Evolutionary conservation across 345 rosid genomes (phyloP), one percentile per base, ranked within the genome.

Genomic region (Citrus sinensis): DNA sequence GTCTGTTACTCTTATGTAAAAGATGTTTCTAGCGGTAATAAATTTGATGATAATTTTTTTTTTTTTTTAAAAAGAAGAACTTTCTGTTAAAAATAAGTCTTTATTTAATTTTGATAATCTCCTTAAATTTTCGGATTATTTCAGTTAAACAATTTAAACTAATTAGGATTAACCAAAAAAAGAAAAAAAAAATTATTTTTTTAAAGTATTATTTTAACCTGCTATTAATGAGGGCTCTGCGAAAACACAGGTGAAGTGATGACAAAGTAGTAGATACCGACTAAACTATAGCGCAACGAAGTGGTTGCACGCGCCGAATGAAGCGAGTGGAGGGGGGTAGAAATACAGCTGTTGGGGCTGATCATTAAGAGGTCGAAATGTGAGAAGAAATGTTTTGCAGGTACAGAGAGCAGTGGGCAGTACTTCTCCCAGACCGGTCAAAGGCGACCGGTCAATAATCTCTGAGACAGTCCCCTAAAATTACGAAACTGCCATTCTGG

Each of bases 381-480:
- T 74, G 78, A 67, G 75, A 76, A 76, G 51, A 46, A 75, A 58
- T 24, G 65, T 29, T 9, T 66, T 42, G 77, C 76, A 62, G 75
- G 40, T 5, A n/a, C 24, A 54, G 58, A 8, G 46, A 42, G 55
- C 79, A 80, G 64, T 46, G 82, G 71, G 13, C 81, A 70, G 76
- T 60, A 58, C 78, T 71, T 71, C 73, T 66, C 67, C 56, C 76
- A 78, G 79, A 79, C 87, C 74, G 83, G 92, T 87, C 91, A 88
- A 87, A 83, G 87, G 83, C 80, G 86, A 87, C 88, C 81, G 73
- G 85, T 88, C 89, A 87, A 87, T 83, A 89, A 77, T 81, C 83
- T 75, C 79, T 68, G 81, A 56, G 42, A 70, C 70, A 58, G 55
- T 80, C 61, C 54, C 8, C 1, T 4, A 1, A n/a, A 78, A 54